phyloP scores from a whole-genome alignment of 352 stramenopile species.

The Globisporangium middletonii region DNA sequence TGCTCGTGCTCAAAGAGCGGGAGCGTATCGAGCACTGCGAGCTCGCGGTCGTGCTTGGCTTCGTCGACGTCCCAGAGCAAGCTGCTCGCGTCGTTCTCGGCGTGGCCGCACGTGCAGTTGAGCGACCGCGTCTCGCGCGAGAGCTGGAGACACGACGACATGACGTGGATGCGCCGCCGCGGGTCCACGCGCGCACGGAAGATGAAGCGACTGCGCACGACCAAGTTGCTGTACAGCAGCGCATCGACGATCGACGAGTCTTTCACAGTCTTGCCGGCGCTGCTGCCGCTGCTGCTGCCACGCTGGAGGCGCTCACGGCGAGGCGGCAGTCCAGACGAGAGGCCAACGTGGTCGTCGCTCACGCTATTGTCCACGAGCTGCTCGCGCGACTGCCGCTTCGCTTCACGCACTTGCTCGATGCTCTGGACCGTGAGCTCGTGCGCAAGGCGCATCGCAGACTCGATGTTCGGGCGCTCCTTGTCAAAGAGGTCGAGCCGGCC shows the following conservation, averaged over 20 bases:
- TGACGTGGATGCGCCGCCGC: conserved; percentile 55
- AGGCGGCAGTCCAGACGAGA: conserved; percentile 4
- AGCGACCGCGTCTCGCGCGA: conserved; percentile 61
- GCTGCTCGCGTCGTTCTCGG: conserved; percentile 61
- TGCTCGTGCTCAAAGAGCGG: conserved; percentile 59
- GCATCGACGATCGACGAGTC: conserved; percentile 74
- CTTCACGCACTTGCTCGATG: conserved; percentile 63
- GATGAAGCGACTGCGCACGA: conserved; percentile 76
- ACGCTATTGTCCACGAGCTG: conserved; percentile 23
- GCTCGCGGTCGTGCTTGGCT: conserved; percentile 60
- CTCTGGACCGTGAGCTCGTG: conserved; percentile 70
- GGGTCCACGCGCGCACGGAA: conserved; percentile 73
- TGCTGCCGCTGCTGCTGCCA: conserved; percentile 4
- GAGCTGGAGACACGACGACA: conserved; percentile 67
- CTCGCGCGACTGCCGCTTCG: conserved; percentile 31
- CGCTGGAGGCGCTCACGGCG: conserved; percentile 11
- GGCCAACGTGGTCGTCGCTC: conserved; percentile 7
- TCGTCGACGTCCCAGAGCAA: conserved; percentile 74
- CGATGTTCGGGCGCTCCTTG: conserved; percentile 76
- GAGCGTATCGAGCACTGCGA: conserved; percentile 51
- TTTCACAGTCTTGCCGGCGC: conserved; percentile 16
- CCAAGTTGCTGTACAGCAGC: conserved; percentile 73
- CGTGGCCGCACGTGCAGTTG: conserved; percentile 61
- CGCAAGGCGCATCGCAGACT: conserved; percentile 70
- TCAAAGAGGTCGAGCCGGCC: conserved; percentile 67